Evolutionary conservation across 257 asterid genomes (phyloP).

Genomic region (Salvia hispanica): DNA sequence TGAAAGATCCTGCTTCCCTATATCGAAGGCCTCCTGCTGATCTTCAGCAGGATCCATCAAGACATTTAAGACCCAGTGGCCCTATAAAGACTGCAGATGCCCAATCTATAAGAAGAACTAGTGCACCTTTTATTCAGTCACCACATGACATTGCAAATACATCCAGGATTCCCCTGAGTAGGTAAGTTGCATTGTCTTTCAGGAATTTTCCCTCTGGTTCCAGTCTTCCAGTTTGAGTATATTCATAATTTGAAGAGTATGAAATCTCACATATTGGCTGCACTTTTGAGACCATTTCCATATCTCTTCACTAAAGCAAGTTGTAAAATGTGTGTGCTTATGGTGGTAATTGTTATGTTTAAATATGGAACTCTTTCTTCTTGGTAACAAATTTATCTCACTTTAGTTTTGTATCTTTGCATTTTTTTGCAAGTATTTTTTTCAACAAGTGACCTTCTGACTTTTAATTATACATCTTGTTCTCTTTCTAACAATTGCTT

Average conservation of each 20-base stretch:
- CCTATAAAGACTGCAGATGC: conserved; percentile 38
- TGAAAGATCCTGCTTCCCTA: conserved; percentile 44
- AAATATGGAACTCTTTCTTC: conserved; percentile 22
- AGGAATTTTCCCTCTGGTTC: background rate
- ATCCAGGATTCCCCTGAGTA: conserved; percentile 41
- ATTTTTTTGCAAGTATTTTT: background rate
- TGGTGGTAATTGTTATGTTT: conserved; percentile 3
- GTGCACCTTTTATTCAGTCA: conserved; percentile 44
- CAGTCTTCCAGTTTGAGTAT: conserved; percentile 3
- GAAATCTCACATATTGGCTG: background rate
- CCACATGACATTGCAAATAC: conserved; percentile 40
- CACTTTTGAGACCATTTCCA: conserved; percentile 10
- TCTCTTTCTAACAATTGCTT: conserved; percentile 28
- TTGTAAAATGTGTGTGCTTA: conserved; percentile 6
- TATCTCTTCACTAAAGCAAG: conserved; percentile 4
- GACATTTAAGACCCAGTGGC: conserved; percentile 29
- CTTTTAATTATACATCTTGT: background rate
- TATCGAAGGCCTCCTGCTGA: conserved; percentile 44
- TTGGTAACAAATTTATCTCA: background rate
- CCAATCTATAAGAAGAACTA: conserved; percentile 39
- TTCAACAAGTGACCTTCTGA: background rate
- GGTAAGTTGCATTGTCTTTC: conserved; percentile 37
- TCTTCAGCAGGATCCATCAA: conserved; percentile 40
- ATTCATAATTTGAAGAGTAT: conserved; percentile 10
- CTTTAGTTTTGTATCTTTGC: background rate